A percentile compares a stretch with the other conserved stretches of the same genome.
phyloP scores from a whole-genome alignment of 768 basidiomycete genomes.

The Leccinellum rugosiceps region DNA sequence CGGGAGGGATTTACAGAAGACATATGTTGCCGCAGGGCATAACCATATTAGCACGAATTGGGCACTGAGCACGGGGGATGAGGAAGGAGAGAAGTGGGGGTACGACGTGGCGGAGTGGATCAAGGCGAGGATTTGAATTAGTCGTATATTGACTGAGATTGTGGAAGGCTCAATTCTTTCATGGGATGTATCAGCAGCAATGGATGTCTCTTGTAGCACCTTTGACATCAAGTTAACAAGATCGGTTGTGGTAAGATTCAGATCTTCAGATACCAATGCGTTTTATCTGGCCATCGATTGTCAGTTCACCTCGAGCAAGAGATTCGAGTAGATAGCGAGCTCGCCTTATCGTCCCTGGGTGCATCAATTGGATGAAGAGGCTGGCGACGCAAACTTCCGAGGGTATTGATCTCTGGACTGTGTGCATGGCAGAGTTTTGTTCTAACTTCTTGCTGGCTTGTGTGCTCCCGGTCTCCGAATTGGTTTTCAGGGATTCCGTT shows the following conservation, averaged over 20 bases:
- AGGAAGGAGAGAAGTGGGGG: constrained; percentile 62
- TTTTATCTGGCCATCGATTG: neutral
- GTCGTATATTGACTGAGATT: constrained; percentile 5
- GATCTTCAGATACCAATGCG: too few relatives aligned
- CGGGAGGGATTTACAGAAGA: constrained; percentile 20
- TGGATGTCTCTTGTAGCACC: neutral
- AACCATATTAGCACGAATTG: constrained; percentile 60
- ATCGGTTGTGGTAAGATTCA: neutral
- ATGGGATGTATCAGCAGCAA: neutral
- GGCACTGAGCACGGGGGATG: constrained; percentile 50
- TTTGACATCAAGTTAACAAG: neutral
- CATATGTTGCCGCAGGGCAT: constrained; percentile 46
- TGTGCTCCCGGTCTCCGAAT: too few relatives aligned
- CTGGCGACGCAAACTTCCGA: too few relatives aligned
- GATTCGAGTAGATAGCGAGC: too few relatives aligned
- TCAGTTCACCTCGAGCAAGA: too few relatives aligned
- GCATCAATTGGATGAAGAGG: too few relatives aligned
- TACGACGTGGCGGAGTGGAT: constrained; percentile 42
- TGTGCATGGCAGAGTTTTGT: too few relatives aligned
- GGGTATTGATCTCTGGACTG: too few relatives aligned
- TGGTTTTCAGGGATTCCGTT: too few relatives aligned
- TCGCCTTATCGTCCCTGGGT: too few relatives aligned
- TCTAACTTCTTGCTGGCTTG: too few relatives aligned
- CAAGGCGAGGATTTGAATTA: constrained; percentile 14
- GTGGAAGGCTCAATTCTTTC: neutral